phyloP scores from a whole-genome alignment of 2,329 filamentous ascomycete species.

The Rachicladosporium sp. region DNA sequence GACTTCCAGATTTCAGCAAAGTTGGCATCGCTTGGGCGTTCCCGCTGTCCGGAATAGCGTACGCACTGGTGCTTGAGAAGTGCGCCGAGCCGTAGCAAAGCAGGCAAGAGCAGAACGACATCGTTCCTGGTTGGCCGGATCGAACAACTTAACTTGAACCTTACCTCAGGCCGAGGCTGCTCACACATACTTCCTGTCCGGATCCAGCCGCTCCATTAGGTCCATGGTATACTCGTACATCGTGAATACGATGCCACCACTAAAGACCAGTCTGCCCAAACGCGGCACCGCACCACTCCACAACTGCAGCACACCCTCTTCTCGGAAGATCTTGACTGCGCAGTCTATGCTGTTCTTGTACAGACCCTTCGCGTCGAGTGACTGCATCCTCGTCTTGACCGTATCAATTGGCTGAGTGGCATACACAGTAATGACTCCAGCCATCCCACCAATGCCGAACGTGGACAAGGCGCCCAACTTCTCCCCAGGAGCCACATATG shows the following conservation, averaged over 20 bases:
- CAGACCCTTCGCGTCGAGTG: conserved; percentile 17
- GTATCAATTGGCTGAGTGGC: conserved; percentile 33
- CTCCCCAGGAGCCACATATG: conserved; percentile 86
- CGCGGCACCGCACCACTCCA: conserved; percentile 23
- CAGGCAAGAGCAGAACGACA: too few relatives aligned
- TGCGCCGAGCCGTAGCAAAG: too few relatives aligned
- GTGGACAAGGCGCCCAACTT: conserved; percentile 12
- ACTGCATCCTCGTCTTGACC: conserved; percentile 29
- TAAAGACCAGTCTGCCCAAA: conserved; percentile 32
- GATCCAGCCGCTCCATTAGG: conserved; percentile 65
- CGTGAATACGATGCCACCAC: conserved; percentile 93
- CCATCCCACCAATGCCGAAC: conserved; percentile 20
- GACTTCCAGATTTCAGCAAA: too few relatives aligned
- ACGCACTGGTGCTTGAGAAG: too few relatives aligned
- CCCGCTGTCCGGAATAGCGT: too few relatives aligned
- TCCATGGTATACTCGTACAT: conserved; percentile 98
- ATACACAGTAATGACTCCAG: conserved; percentile 27
- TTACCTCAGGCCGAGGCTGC: background rate
- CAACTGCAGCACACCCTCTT: conserved; percentile 17
- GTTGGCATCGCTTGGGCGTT: too few relatives aligned
- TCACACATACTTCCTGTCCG: conserved; percentile 64
- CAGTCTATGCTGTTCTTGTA: conserved; percentile 37
- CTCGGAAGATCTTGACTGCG: conserved; percentile 41
- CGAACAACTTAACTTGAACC: too few relatives aligned
- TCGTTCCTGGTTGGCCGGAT: too few relatives aligned